Conservation (phyloP, 768 basidiomycete genomes). For the Rhizopogon salebrosus region DNA sequence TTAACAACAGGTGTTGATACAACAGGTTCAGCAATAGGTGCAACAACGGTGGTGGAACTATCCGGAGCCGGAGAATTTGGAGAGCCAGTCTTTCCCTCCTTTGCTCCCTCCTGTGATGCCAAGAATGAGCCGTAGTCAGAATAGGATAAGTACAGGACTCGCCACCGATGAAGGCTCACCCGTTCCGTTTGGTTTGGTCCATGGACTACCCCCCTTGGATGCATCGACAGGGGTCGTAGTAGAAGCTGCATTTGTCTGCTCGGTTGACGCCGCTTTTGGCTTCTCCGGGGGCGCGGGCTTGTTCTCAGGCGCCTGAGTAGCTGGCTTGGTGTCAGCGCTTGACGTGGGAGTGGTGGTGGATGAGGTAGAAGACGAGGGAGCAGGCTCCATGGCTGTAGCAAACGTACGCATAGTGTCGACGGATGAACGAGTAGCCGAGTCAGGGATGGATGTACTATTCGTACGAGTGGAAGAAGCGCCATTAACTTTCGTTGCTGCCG, state of each 20-base stretch:
- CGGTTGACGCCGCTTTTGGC: background rate
- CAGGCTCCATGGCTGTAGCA: slow-evolving; percentile 7
- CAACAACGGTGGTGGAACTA: slow-evolving; percentile 9
- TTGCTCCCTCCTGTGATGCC: slow-evolving; percentile 13
- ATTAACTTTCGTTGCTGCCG: too few relatives aligned
- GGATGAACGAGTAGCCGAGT: slow-evolving; percentile 13
- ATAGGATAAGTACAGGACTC: slow-evolving; percentile 15
- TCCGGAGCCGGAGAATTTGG: too few relatives aligned
- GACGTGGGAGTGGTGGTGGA: too few relatives aligned
- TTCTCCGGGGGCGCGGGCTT: slow-evolving; percentile 6
- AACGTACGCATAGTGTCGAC: slow-evolving; percentile 19
- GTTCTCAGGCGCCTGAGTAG: background rate
- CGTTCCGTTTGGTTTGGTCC: slow-evolving; percentile 7
- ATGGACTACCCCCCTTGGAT: slow-evolving; percentile 4
- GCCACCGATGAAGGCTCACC: slow-evolving; percentile 30
- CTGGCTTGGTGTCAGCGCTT: background rate
- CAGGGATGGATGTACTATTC: slow-evolving; percentile 27
- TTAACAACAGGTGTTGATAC: slow-evolving; percentile 19
- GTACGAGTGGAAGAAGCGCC: slow-evolving; percentile 15
- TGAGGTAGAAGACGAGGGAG: background rate
- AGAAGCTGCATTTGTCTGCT: background rate
- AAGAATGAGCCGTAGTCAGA: slow-evolving; percentile 27
- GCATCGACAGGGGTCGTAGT: background rate
- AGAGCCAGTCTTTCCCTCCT: background rate
- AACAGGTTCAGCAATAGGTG: slow-evolving; percentile 16